Percentiles rank a stretch among this genome's conserved stretches.
phyloP scores from a whole-genome alignment of 2,329 filamentous ascomycete genomes.

The Hypoxylon sp. region DNA sequence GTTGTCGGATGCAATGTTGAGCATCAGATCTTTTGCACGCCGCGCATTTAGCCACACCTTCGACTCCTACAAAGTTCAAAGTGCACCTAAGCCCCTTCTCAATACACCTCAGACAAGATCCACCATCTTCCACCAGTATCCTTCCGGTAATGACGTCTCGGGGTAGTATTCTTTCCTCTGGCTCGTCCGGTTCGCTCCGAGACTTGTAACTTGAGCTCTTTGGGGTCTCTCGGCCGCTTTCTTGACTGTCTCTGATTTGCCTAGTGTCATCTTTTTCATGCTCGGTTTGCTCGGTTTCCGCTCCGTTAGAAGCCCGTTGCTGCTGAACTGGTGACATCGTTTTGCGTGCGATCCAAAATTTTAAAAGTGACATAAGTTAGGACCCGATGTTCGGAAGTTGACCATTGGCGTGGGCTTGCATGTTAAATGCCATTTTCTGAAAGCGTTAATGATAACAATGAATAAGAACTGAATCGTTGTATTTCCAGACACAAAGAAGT shows the following conservation, averaged over 20 bases:
- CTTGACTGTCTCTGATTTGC: neutral
- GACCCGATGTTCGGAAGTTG: neutral
- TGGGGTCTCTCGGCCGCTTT: neutral
- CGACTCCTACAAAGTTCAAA: conserved; percentile 40
- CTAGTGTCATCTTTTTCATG: neutral
- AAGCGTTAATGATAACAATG: conserved; percentile 10
- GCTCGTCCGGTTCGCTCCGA: neutral
- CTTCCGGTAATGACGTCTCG: conserved; percentile 45
- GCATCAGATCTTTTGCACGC: conserved; percentile 43
- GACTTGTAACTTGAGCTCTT: neutral
- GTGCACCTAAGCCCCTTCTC: conserved; percentile 49
- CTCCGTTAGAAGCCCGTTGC: conserved; percentile 1
- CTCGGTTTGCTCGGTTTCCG: neutral
- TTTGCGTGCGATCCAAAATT: neutral
- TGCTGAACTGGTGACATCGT: conserved; percentile 5
- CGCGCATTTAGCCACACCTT: conserved; percentile 41
- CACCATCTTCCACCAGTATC: conserved; percentile 30
- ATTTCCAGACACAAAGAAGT: conserved; percentile 7
- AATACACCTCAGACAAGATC: conserved; percentile 46
- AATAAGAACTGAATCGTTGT: no score
- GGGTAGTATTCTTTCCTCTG: neutral
- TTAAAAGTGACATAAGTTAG: neutral
- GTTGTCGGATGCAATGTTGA: conserved; percentile 45
- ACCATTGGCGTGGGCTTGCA: neutral
- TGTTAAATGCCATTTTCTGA: conserved; percentile 12